phyloP scores from a whole-genome alignment of 2,329 filamentous ascomycete genomes.

The Hymenoscyphus salicellus region DNA sequence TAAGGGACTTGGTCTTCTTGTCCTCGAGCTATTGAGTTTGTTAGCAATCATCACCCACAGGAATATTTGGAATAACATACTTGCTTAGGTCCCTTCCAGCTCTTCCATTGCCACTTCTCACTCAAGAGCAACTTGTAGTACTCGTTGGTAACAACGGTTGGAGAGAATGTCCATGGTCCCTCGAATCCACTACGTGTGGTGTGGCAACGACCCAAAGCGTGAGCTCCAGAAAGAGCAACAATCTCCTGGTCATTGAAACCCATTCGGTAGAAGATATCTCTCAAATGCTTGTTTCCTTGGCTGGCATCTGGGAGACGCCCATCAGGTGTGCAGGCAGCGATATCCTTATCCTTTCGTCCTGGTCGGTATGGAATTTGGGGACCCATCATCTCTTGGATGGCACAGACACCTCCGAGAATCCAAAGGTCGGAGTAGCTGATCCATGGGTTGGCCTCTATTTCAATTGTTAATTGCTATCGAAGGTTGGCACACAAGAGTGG shows the following conservation, averaged over 20 bases:
- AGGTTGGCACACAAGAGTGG: background rate
- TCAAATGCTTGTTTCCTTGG: constrained; percentile 77
- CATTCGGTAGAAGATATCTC: constrained; percentile 93
- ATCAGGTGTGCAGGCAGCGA: constrained; percentile 85
- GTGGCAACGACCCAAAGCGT: constrained; percentile 87
- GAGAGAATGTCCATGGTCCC: constrained; percentile 90
- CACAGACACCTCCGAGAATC: constrained; percentile 82
- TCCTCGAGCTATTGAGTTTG: constrained; percentile 67
- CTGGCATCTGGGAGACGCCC: constrained; percentile 82
- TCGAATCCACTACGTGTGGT: constrained; percentile 81
- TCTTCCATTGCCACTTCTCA: constrained; percentile 89
- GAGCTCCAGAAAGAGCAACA: constrained; percentile 81
- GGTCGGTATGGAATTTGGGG: constrained; percentile 85
- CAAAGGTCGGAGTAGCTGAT: constrained; percentile 95
- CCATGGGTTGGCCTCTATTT: constrained; percentile 78
- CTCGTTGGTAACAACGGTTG: constrained; percentile 89
- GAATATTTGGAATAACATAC: constrained; percentile 34
- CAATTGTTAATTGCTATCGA: constrained; percentile 20
- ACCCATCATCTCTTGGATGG: constrained; percentile 93
- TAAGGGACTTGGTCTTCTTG: constrained; percentile 78
- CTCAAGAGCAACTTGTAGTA: constrained; percentile 84
- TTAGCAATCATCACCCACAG: constrained; percentile 2
- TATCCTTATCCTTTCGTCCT: constrained; percentile 76
- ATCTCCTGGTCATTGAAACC: constrained; percentile 97
- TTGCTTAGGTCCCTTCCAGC: constrained; percentile 87